Conservation (phyloP, 1,139 yeast species). For the Hanseniaspora gamundiae region DNA sequence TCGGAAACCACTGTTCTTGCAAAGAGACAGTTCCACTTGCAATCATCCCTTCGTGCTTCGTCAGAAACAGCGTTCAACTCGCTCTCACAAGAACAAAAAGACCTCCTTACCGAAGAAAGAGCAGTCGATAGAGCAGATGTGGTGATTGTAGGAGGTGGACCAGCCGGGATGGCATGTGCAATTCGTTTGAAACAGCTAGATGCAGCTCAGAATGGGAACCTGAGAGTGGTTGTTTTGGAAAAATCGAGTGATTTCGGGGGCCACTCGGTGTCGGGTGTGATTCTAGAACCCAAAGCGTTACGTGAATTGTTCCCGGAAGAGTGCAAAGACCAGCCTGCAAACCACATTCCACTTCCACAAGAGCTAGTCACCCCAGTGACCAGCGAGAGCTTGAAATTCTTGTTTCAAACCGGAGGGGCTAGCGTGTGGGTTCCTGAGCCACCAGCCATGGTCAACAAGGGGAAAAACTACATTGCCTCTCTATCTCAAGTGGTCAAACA, state of each 20-base stretch:
- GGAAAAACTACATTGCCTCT: conserved; percentile 75
- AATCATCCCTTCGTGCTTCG: conserved; percentile 10
- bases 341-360: conserved; percentile 60
- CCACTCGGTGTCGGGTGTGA: conserved; percentile 90
- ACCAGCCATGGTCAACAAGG: conserved; percentile 74
- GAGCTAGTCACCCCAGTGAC: conserved; percentile 66
- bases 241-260: conserved; percentile 89
- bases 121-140: conserved; percentile 83
- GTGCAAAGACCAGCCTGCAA: conserved; percentile 35
- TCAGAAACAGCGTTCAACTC: conserved; percentile 26
- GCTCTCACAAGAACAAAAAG: conserved; percentile 35
- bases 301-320: conserved; percentile 79
- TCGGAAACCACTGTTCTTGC: not conserved
- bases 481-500: conserved; percentile 71
- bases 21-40: not conserved
- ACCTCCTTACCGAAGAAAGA: conserved; percentile 44
- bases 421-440: conserved; percentile 81
- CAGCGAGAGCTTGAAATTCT: conserved; percentile 55
- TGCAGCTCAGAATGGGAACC: conserved; percentile 42
- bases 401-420: conserved; percentile 35
- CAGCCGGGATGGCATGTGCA: conserved; percentile 93
- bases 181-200: conserved; percentile 80
- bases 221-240: conserved; percentile 79
- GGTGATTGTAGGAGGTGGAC: conserved; percentile 95
- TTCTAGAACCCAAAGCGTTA: conserved; percentile 77